Evolutionary conservation across 495 filamentous ascomycete genomes (phyloP).

Genomic region (Trichoderma erinaceum): DNA sequence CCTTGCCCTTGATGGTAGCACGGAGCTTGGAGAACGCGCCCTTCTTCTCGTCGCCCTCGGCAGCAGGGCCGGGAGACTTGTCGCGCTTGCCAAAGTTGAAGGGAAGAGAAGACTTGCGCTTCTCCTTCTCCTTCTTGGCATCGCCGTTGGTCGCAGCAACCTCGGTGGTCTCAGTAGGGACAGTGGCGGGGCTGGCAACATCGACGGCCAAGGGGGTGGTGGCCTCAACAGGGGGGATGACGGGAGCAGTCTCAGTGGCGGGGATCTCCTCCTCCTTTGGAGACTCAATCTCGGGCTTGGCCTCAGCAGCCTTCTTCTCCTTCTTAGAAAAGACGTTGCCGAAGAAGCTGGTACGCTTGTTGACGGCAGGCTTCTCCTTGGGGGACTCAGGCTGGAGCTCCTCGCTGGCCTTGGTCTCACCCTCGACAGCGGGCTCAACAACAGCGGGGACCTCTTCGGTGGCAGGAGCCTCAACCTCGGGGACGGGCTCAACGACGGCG

Average conservation of each 20-base stretch:
- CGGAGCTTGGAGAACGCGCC: conserved; percentile 53
- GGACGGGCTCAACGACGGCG: conserved; percentile 22
- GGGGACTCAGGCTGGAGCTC: conserved; percentile 28
- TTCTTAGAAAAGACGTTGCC: conserved; percentile 45
- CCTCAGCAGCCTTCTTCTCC: conserved; percentile 38
- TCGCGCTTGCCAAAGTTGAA: conserved; percentile 50
- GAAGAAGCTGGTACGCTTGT: conserved; percentile 49
- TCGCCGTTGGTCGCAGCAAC: conserved; percentile 44
- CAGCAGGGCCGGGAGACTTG: conserved; percentile 41
- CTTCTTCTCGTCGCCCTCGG: conserved; percentile 47
- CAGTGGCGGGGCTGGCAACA: conserved; percentile 40
- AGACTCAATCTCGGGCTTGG: conserved; percentile 45
- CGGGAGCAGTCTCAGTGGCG: conserved; percentile 45
- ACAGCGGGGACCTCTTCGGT: conserved; percentile 31
- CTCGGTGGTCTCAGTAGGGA: conserved; percentile 30
- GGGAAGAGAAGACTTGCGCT: conserved; percentile 52
- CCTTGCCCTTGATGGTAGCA: conserved; percentile 45
- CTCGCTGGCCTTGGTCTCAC: conserved; percentile 31
- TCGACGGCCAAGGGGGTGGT: conserved; percentile 46
- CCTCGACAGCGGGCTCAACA: conserved; percentile 21
- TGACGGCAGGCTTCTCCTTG: conserved; percentile 16
- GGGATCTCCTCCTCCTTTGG: conserved; percentile 29
- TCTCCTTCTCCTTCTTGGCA: conserved; percentile 51
- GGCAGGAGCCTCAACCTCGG: conserved; percentile 23
- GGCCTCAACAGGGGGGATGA: conserved; percentile 53